Evolutionary conservation across 2,329 filamentous ascomycete species (phyloP).

Genomic region (Colletotrichum abscissum): DNA sequence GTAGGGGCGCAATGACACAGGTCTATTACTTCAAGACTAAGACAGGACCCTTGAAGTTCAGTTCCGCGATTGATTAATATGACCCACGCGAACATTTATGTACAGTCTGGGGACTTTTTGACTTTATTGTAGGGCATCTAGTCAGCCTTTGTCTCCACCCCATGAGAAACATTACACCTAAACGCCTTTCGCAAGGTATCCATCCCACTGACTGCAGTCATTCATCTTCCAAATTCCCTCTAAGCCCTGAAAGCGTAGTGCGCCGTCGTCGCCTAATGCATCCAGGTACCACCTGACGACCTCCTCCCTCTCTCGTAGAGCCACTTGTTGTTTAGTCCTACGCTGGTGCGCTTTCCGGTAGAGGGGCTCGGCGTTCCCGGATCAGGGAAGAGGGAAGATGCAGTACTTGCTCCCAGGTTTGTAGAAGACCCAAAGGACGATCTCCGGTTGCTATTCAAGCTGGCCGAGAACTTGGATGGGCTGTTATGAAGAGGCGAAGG

Average conservation of each 20-base stretch:
- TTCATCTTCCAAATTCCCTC: not conserved
- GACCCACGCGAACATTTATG: not conserved
- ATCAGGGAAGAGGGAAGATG: conserved; percentile 59
- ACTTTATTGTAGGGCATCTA: not conserved
- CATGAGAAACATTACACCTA: not conserved
- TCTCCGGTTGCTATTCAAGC: conserved; percentile 60
- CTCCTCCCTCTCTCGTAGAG: conserved; percentile 85
- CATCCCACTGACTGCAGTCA: not conserved
- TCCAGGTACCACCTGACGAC: conserved; percentile 49
- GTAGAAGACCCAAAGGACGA: conserved; percentile 71
- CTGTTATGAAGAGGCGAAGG: conserved; percentile 55
- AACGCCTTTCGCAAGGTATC: not conserved
- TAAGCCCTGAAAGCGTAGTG: not conserved
- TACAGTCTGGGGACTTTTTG: not conserved
- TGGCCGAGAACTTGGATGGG: conserved; percentile 71
- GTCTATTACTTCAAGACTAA: not conserved
- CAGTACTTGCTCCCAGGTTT: conserved; percentile 61
- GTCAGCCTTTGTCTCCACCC: not conserved
- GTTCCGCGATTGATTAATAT: not conserved
- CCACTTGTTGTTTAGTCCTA: conserved; percentile 93
- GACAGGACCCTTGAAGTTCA: not conserved
- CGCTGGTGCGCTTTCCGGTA: conserved; percentile 74
- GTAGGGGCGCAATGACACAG: not conserved
- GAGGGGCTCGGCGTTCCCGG: conserved; percentile 77
- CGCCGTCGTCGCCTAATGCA: conserved; percentile 18